Evolutionary conservation across 805 yeast genomes (phyloP), one percentile per base, ranked within the genome.

Genomic region (Jamesozyma piceae): DNA sequence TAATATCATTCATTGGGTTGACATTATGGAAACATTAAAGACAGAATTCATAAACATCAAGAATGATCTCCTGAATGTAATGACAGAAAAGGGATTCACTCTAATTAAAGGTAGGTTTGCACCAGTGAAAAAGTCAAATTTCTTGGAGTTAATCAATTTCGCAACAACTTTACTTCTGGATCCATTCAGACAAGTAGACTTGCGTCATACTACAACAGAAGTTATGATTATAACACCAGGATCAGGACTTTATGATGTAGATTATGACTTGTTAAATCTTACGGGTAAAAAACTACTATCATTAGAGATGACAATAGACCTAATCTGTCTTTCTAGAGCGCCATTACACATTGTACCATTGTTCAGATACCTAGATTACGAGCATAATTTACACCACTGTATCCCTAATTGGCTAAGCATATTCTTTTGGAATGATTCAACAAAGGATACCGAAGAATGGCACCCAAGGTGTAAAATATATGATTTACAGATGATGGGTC

Each of bases 401-500:
- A 82, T 88, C 10, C 98, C 99, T 1, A 82, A 84, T 38, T 92
- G 98, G 97, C 75, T 92, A 53, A 96, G 94, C 58, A 82, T 89
- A 13, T 88, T 95, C 0, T 92, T 83, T 55, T 92, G 95, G 84
- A 77, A 74, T 42, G 85, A 82, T 39, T 57, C 63, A 31, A 56
- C 52, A 43, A 67, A 57, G 61, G 63, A 52, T 21, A 68, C 68
- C 27, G 51, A 49, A 20, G 82, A 77, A 50, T 90, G 97, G 97
- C 74, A 82, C n/a, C 97, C 98, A 0, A 69, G 92, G 29, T 88
- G 97, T 62, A 87, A 86, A 53, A 89, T 92, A 39, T 90, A 92
- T 60, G 97, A 90, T 54, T 64, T 92, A 17, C 97, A 92, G 60
- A 92, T 92, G 97, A 90, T 90, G 94, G 97, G 97, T 0, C 75